Evolutionary conservation across 139 green algal species (phyloP).

Genomic region (Pseudopediastrum boryanum): DNA sequence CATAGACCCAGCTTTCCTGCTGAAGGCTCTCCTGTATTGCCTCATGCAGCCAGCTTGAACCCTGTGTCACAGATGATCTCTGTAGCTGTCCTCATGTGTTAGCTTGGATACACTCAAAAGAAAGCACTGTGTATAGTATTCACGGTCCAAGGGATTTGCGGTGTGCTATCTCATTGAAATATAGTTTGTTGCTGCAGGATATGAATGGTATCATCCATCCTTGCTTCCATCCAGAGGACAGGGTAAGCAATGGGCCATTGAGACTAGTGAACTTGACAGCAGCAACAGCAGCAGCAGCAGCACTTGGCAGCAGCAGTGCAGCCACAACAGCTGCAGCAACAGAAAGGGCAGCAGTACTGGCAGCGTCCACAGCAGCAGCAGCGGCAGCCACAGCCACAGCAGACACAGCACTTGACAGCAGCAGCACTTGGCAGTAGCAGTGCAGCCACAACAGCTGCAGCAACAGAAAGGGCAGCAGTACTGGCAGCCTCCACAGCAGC

Average conservation of each 20-base stretch:
- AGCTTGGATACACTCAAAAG: too few species aligned
- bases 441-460: neutral
- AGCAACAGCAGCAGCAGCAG: neutral
- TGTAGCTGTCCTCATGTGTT: too few species aligned
- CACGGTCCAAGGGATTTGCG: too few species aligned
- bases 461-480: neutral
- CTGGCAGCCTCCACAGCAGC: too few species aligned
- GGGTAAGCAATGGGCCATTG: conserved; percentile 47
- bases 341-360: neutral
- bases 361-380: neutral
- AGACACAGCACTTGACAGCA: neutral
- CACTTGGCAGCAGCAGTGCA: neutral
- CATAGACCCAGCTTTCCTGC: too few species aligned
- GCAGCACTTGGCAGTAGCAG: neutral
- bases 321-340: neutral
- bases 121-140: too few species aligned
- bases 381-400: neutral
- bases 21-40: too few species aligned
- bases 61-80: too few species aligned
- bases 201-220: conserved; percentile 99
- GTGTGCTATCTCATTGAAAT: too few species aligned
- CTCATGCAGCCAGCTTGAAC: too few species aligned
- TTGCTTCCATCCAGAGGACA: conserved; percentile 99
- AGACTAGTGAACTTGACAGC: neutral
- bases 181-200: conserved; percentile 73